Conservation (phyloP, 352 stramenopile species). For the Nothophytophthora sp. region DNA sequence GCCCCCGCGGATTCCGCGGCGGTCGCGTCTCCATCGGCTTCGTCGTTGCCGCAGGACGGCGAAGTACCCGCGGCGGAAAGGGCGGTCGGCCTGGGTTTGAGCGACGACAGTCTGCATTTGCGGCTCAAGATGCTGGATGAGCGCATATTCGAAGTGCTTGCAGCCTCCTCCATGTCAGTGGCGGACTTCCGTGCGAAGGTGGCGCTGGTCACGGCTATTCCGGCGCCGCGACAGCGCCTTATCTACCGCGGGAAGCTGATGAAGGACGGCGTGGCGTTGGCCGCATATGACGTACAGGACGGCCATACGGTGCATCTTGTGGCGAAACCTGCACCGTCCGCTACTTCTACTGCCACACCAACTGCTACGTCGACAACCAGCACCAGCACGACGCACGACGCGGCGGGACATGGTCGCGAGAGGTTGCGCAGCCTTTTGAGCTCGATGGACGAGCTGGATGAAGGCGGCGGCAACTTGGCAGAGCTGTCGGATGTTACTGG, state of each 20-base stretch:
- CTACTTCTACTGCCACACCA: not conserved
- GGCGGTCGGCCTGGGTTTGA: too few species aligned
- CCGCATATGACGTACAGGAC: constrained; percentile 87
- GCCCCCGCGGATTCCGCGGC: not conserved
- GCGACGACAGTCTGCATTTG: constrained; percentile 29
- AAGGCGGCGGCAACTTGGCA: not conserved
- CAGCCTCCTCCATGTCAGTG: constrained; percentile 41
- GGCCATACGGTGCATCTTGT: constrained; percentile 93
- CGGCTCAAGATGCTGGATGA: constrained; percentile 83
- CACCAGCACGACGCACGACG: constrained; percentile 17
- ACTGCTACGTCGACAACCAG: constrained; percentile 1
- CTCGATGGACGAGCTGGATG: constrained; percentile 4
- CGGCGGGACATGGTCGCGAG: too few species aligned
- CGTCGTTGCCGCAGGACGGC: too few species aligned
- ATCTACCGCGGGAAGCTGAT: constrained; percentile 93
- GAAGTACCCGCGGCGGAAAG: too few species aligned
- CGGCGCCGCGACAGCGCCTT: constrained; percentile 75
- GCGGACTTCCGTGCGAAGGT: constrained; percentile 69
- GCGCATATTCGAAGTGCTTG: constrained; percentile 71
- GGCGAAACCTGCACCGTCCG: constrained; percentile 37
- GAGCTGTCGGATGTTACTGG: not conserved
- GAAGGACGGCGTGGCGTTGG: constrained; percentile 70
- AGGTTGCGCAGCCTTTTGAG: constrained; percentile 20
- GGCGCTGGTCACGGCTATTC: constrained; percentile 54
- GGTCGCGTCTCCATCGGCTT: not conserved